Conservation (phyloP, 2,329 filamentous ascomycete species). For the Remersonia thermophila region DNA sequence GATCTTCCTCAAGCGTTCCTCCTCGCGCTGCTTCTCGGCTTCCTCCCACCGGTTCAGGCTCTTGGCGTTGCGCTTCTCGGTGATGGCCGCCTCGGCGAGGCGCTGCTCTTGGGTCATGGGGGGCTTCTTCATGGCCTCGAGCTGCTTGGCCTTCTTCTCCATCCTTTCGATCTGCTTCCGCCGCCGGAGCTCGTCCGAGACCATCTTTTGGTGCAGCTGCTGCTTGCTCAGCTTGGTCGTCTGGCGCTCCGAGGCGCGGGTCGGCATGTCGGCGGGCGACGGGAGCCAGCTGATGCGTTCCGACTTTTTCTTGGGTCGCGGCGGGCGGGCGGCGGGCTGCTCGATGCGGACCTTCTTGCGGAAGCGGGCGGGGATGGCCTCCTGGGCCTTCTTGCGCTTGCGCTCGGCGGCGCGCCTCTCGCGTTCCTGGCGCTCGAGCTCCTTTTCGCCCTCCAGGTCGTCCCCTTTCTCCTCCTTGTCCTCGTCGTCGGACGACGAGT, state of each 20-base stretch:
- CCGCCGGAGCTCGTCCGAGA: constrained; percentile 57
- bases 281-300: constrained; percentile 49
- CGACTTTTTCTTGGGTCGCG: constrained; percentile 47
- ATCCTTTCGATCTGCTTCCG: constrained; percentile 57
- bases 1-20: constrained; percentile 69
- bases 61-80: constrained; percentile 79
- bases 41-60: constrained; percentile 90
- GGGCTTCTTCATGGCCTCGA: constrained; percentile 64
- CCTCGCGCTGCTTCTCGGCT: constrained; percentile 77
- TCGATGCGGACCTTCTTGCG: constrained; percentile 68
- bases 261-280: constrained; percentile 40
- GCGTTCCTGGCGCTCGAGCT: constrained; percentile 65
- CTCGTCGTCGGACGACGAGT: constrained; percentile 73
- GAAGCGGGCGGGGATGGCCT: constrained; percentile 57
- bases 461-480: constrained; percentile 57
- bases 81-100: constrained; percentile 65
- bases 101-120: constrained; percentile 80
- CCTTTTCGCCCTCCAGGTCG: constrained; percentile 76
- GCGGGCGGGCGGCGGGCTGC: constrained; percentile 33
- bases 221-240: constrained; percentile 49
- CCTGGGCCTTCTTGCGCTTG: constrained; percentile 75
- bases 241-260: constrained; percentile 43
- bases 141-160: constrained; percentile 55
- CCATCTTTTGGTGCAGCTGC: constrained; percentile 57
- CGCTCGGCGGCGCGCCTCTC: constrained; percentile 53